Conservation (phyloP, 148 eudicot species). For the Oxyria digyna region DNA sequence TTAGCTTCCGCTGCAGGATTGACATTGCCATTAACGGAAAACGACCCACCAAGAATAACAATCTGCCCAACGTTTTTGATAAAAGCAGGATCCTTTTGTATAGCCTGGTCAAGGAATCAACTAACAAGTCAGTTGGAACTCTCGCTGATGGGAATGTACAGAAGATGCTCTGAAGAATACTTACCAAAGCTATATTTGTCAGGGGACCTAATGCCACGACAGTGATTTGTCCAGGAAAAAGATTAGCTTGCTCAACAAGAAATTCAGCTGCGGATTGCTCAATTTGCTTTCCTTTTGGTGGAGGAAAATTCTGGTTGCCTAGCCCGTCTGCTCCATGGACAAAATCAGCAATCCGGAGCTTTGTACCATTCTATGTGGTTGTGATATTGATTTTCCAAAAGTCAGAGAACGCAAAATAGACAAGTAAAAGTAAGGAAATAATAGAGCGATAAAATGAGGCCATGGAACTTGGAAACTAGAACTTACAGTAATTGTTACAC, state of each 20-base stretch:
- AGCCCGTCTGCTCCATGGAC: conserved; percentile 94
- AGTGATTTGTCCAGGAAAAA: conserved; percentile 73
- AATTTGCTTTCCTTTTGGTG: conserved; percentile 65
- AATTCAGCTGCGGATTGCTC: conserved; percentile 70
- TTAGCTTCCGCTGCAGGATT: conserved; percentile 98
- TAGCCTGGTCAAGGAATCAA: conserved; percentile 38
- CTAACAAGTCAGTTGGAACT: conserved; percentile 2
- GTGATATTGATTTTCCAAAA: neutral
- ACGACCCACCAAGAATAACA: conserved; percentile 87
- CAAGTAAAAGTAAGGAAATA: neutral
- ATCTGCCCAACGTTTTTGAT: conserved; percentile 59
- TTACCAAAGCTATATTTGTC: conserved; percentile 85
- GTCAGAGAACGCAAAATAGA: neutral
- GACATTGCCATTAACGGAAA: conserved; percentile 88
- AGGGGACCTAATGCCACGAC: conserved; percentile 93
- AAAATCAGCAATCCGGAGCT: conserved; percentile 88
- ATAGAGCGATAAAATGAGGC: neutral
- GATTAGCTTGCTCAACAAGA: conserved; percentile 53
- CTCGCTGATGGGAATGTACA: neutral
- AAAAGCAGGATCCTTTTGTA: conserved; percentile 59
- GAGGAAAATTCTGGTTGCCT: conserved; percentile 93
- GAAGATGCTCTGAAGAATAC: conserved; percentile 13
- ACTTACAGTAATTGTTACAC: conserved; percentile 64
- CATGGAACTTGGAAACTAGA: neutral
- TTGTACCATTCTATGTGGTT: conserved; percentile 53